Percentiles rank a stretch among this genome's conserved stretches.
phyloP scores from a whole-genome alignment of 345 rosid genomes.

The Pistacia vera region DNA sequence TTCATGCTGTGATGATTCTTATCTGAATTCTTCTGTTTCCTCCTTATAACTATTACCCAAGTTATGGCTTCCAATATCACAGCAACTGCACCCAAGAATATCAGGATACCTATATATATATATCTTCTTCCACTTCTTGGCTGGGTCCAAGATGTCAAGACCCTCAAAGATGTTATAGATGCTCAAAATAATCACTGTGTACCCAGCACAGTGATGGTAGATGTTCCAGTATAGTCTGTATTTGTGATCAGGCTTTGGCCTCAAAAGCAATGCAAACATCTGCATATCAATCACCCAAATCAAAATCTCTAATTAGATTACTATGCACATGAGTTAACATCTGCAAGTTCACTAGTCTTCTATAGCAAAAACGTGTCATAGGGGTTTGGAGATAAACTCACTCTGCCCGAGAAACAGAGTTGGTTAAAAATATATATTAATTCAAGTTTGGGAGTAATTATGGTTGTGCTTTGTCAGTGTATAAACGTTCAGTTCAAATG shows the following conservation, averaged over 20 bases:
- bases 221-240: constrained; percentile 84
- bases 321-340: background rate
- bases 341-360: background rate
- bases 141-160: constrained; percentile 57
- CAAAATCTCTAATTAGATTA: background rate
- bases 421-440: background rate
- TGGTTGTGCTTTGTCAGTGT: background rate
- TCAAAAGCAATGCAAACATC: constrained; percentile 75
- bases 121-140: constrained; percentile 56
- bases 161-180: constrained; percentile 74
- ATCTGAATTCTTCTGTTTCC: constrained; percentile 40
- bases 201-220: constrained; percentile 80
- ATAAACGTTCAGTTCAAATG: background rate
- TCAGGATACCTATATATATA: constrained; percentile 60
- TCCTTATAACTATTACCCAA: constrained; percentile 68
- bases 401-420: background rate
- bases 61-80: constrained; percentile 64
- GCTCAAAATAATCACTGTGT: constrained; percentile 58
- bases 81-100: constrained; percentile 51
- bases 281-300: constrained; percentile 15
- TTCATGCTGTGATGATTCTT: constrained; percentile 40
- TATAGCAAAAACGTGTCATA: too few species aligned
- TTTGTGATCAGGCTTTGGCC: constrained; percentile 90
- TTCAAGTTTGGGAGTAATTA: background rate
- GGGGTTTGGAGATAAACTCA: too few species aligned